Conservation (phyloP, 495 filamentous ascomycete species). For the Aspergillus diversus region DNA sequence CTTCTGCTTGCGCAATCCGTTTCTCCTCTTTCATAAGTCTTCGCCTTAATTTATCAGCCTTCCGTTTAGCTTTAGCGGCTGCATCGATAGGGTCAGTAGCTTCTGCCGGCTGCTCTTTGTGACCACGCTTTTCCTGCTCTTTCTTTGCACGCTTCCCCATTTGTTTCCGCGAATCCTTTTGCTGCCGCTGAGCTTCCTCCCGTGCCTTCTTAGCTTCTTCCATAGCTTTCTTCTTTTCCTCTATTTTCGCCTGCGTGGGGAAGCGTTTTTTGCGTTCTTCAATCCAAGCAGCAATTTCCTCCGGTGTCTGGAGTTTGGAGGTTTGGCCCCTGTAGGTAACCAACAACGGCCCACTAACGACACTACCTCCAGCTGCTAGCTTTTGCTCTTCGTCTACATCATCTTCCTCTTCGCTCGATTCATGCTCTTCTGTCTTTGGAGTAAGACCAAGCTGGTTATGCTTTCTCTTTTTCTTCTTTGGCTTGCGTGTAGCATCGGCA, state of each 20-base stretch:
- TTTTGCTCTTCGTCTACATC: slow-evolving; percentile 69
- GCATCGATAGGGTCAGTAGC: slow-evolving; percentile 38
- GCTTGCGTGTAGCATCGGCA: slow-evolving; percentile 42
- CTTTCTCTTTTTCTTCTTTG: slow-evolving; percentile 77
- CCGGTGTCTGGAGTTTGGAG: slow-evolving; percentile 52
- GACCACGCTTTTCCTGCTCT: slow-evolving; percentile 28
- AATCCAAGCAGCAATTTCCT: slow-evolving; percentile 81
- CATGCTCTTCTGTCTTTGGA: slow-evolving; percentile 71
- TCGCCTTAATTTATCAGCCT: slow-evolving; percentile 53
- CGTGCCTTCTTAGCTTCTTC: slow-evolving; percentile 47
- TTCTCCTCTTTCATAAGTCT: slow-evolving; percentile 52
- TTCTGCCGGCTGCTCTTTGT: slow-evolving; percentile 32
- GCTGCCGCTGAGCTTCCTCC: slow-evolving; percentile 32
- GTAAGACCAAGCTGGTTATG: slow-evolving; percentile 81
- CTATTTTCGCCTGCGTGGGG: slow-evolving; percentile 69
- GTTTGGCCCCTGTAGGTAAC: slow-evolving; percentile 49
- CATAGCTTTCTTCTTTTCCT: slow-evolving; percentile 50
- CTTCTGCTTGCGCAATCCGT: slow-evolving; percentile 52
- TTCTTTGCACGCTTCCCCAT: slow-evolving; percentile 35
- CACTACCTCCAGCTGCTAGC: slow-evolving; percentile 37
- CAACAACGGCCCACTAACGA: slow-evolving; percentile 40
- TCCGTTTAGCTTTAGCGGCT: slow-evolving; percentile 48
- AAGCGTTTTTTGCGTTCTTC: slow-evolving; percentile 76
- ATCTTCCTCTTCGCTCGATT: slow-evolving; percentile 72
- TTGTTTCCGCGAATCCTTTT: slow-evolving; percentile 32